Evolutionary conservation across 2,329 filamentous ascomycete genomes (phyloP).

Genomic region (Escovopsis sp.): DNA sequence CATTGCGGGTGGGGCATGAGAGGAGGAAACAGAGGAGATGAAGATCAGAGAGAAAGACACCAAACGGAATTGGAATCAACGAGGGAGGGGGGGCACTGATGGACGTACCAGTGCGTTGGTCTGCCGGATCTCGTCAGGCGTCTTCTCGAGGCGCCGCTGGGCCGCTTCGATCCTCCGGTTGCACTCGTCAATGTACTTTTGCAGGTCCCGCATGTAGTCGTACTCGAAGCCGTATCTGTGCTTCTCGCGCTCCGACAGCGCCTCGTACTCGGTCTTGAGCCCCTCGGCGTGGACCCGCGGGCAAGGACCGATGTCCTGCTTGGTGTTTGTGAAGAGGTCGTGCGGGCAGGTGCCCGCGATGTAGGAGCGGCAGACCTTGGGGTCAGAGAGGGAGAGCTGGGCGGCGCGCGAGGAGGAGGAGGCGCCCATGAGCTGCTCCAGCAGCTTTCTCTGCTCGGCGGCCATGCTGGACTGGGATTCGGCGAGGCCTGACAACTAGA

Average conservation of each 20-base stretch:
- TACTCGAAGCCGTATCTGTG: constrained; percentile 81
- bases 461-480: constrained; percentile 46
- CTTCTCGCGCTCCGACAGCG: constrained; percentile 53
- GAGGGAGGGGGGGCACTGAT: neutral
- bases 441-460: constrained; percentile 93
- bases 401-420: constrained; percentile 58
- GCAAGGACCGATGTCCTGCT: constrained; percentile 86
- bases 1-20: neutral
- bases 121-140: constrained; percentile 90
- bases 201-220: constrained; percentile 91
- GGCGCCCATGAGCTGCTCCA: constrained; percentile 88
- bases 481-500: too few relatives aligned
- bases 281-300: constrained; percentile 78
- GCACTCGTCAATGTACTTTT: constrained; percentile 94
- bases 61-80: too few relatives aligned
- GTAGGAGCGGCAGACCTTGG: constrained; percentile 90
- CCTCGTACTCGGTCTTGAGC: constrained; percentile 79
- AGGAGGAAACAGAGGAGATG: rapidly evolving
- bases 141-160: constrained; percentile 87
- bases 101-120: constrained; percentile 61
- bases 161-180: constrained; percentile 85
- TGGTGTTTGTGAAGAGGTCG: constrained; percentile 98
- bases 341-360: constrained; percentile 89
- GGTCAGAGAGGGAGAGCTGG: constrained; percentile 76
- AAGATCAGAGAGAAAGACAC: neutral